Conservation (phyloP, 805 yeast species). For the Hanseniaspora thailandica region DNA sequence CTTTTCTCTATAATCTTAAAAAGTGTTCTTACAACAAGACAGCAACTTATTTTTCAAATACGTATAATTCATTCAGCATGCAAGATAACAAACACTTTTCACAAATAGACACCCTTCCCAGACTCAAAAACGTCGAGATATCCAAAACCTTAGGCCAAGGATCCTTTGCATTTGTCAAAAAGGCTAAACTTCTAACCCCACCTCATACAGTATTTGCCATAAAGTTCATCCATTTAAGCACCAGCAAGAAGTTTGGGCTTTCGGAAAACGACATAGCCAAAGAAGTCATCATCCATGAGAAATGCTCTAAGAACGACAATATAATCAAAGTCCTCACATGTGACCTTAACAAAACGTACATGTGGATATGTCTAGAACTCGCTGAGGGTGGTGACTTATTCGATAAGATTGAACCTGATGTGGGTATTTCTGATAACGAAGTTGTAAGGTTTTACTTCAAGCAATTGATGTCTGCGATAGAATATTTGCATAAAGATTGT, state of each 20-base stretch:
- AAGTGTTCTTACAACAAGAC: too few species aligned
- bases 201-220: slow-evolving; percentile 40
- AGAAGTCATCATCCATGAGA: slow-evolving; percentile 50
- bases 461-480: slow-evolving; percentile 51
- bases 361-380: slow-evolving; percentile 56
- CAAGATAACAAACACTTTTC: slow-evolving; percentile 27
- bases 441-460: slow-evolving; percentile 58
- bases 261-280: slow-evolving; percentile 34
- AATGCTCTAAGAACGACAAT: slow-evolving; percentile 48
- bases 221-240: slow-evolving; percentile 41
- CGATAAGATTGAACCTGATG: slow-evolving; percentile 67
- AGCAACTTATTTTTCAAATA: too few species aligned
- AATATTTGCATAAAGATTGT: slow-evolving; percentile 43
- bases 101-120: slow-evolving; percentile 39
- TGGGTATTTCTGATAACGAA: slow-evolving; percentile 48
- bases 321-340: slow-evolving; percentile 44
- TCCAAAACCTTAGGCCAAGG: slow-evolving; percentile 56
- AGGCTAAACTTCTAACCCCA: slow-evolving; percentile 33
- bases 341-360: slow-evolving; percentile 44
- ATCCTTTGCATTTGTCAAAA: slow-evolving; percentile 52
- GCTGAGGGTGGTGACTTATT: slow-evolving; percentile 68
- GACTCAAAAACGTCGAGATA: slow-evolving; percentile 34
- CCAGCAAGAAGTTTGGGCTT: slow-evolving; percentile 29
- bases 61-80: background rate
- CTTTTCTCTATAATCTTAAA: too few species aligned